These are phyloP conservation scores for Podila horticola DNA, from an alignment of 192 early-diverging fungal species.

Conservation along the genomic window DNA sequence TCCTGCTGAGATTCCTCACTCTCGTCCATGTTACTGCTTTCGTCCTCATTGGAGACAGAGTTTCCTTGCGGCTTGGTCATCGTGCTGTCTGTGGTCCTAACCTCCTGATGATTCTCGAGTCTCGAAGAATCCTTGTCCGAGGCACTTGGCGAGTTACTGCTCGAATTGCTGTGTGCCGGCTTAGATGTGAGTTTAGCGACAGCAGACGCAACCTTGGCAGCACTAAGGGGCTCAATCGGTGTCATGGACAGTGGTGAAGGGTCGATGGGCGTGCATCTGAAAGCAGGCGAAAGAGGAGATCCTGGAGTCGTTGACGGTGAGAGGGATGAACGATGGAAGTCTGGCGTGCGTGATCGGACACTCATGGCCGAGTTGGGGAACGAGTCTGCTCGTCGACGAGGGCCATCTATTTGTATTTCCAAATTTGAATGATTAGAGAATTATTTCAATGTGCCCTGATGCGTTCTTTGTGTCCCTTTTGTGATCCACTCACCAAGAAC, in stretches of 20 bases:
- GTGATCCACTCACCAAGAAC: constrained; percentile 15
- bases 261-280: constrained; percentile 11
- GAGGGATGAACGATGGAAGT: constrained; percentile 15
- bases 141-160: neutral
- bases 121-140: neutral
- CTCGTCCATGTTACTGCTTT: neutral
- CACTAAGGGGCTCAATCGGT: constrained; percentile 28
- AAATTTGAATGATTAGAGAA: neutral
- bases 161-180: neutral
- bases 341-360: constrained; percentile 34
- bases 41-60: neutral
- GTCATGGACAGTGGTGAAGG: constrained; percentile 35
- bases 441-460: too few species aligned
- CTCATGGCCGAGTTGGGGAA: constrained; percentile 38
- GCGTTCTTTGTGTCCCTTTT: too few species aligned
- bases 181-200: neutral
- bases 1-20: neutral
- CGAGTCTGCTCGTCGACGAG: constrained; percentile 40
- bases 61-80: neutral
- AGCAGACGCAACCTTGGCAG: constrained; percentile 26
- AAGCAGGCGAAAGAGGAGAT: constrained; percentile 23
- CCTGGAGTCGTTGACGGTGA: constrained; percentile 23
- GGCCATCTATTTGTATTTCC: constrained; percentile 19
- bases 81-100: neutral
- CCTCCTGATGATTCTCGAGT: neutral